Evolutionary conservation across 805 yeast species (phyloP), one percentile per base, ranked within the genome.

Genomic region (Cyberlindnera xylosilytica): DNA sequence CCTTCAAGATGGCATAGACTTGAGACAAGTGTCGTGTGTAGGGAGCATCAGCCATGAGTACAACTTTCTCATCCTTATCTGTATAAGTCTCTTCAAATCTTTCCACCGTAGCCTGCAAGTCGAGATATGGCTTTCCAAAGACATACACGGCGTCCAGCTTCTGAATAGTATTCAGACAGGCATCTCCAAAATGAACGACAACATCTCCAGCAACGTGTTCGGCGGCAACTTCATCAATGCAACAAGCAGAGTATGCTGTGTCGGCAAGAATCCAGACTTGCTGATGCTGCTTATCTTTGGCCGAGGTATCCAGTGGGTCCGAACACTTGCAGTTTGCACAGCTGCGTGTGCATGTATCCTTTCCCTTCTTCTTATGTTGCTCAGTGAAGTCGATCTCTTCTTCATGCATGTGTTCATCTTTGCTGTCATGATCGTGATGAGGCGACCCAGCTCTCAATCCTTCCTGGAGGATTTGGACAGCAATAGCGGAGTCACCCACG

Each of bases 141-240:
- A 87, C 83, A 57, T 87, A 91, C 0, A 82, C 78, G 0, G 89
- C 87, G 0, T 85, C 80, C n/a, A 87, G 59, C 34, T 78, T 77
- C 34, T 77, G 79, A 6, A 87, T 80, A 0, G 89, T 84, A 52
- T 84, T 89, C 57, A 93, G 64, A 62, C 99, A 93, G 0, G 98
- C 91, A 58, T 88, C 95, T 3, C 99, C 99, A 63, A 90, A 87
- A 63, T 93, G 99, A 2, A 90, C 79, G 22, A 93, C 87, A 4
- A 85, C 64, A 49, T 91, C 96, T 6, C 93, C 89, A 6, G 68
- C 59, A 13, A 91, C 95, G 62, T 93, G 99, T 57, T 86, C 90
- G 1, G 97, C 95, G 0, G 99, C 98, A 20, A 91, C 95, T 57
- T 90, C 97, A 62, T 93, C 99, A 10, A 91, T 83, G 65, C 99